These are phyloP conservation scores for Colletotrichum tamarilloi DNA, from an alignment of 2,329 filamentous ascomycete species.

Conservation along the genomic window DNA sequence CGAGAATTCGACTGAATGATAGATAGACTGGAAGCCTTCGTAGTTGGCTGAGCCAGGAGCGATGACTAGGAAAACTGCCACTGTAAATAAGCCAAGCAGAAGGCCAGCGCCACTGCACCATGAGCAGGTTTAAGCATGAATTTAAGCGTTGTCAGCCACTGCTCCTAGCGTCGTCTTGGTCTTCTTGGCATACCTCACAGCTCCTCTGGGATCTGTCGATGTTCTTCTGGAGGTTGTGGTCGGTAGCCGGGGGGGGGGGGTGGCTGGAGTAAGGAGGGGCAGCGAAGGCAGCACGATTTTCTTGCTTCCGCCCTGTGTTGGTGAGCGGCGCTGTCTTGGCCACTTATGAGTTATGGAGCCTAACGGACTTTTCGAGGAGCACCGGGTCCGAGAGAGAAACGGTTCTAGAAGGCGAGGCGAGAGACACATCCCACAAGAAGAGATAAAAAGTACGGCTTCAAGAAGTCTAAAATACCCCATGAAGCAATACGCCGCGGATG, in stretches of 20 bases:
- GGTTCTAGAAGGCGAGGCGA: slow-evolving; percentile 7
- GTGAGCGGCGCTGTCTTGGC: not conserved
- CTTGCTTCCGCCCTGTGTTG: not conserved
- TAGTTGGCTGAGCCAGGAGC: not conserved
- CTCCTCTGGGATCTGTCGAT: slow-evolving; percentile 33
- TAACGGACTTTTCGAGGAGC: slow-evolving; percentile 27
- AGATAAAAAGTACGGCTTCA: not conserved
- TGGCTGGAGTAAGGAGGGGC: not conserved
- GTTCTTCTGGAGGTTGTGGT: slow-evolving; percentile 4
- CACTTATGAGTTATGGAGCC: slow-evolving; percentile 39
- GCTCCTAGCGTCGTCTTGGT: slow-evolving; percentile 36
- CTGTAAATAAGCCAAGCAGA: not conserved
- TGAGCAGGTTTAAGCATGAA: slow-evolving; percentile 57
- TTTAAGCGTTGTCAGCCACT: slow-evolving; percentile 61
- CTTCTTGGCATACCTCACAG: slow-evolving; percentile 50
- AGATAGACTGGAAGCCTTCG: not conserved
- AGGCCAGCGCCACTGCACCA: slow-evolving; percentile 27
- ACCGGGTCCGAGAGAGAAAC: slow-evolving; percentile 31
- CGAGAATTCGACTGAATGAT: not conserved
- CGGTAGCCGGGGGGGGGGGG: slow-evolving; percentile 23
- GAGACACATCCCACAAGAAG: not conserved
- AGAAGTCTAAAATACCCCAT: not conserved
- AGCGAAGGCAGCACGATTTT: not conserved
- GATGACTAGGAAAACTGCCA: not conserved
- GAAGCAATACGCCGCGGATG: not conserved